Conservation (phyloP, 257 asterid species). For the Penstemon barbatus region DNA sequence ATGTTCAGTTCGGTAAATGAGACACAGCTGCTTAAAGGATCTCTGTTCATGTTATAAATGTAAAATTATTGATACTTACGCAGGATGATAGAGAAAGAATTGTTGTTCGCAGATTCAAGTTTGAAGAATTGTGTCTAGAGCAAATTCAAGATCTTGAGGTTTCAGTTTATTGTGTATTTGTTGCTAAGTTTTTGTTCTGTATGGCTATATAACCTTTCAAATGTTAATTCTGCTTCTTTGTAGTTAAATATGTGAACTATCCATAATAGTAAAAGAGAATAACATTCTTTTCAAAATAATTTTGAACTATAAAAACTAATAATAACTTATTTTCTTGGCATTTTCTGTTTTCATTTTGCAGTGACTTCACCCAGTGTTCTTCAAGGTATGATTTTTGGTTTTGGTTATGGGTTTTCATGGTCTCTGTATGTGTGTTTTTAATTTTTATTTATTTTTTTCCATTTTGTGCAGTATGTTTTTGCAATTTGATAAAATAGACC, state of each 20-base stretch:
- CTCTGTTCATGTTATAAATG: background rate
- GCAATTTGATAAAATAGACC: too few species aligned
- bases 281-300: background rate
- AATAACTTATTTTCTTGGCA: too few species aligned
- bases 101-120: constrained; percentile 83
- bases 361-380: too few species aligned
- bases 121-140: constrained; percentile 89
- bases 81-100: constrained; percentile 97
- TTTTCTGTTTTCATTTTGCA: too few species aligned
- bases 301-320: too few species aligned
- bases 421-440: too few species aligned
- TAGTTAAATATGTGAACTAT: background rate
- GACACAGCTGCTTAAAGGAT: background rate
- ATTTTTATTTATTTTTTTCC: too few species aligned
- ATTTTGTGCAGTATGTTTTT: too few species aligned
- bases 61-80: constrained; percentile 30
- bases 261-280: constrained; percentile 6
- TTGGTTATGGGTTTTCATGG: too few species aligned
- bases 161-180: constrained; percentile 23
- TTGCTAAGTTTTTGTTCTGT: constrained; percentile 17
- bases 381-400: too few species aligned
- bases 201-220: constrained; percentile 4
- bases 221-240: background rate
- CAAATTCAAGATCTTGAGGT: constrained; percentile 99
- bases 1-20: constrained; percentile 11